These are phyloP conservation scores for Escallonia herrerae DNA, from an alignment of 129 eudicot species.

Conservation along the genomic window DNA sequence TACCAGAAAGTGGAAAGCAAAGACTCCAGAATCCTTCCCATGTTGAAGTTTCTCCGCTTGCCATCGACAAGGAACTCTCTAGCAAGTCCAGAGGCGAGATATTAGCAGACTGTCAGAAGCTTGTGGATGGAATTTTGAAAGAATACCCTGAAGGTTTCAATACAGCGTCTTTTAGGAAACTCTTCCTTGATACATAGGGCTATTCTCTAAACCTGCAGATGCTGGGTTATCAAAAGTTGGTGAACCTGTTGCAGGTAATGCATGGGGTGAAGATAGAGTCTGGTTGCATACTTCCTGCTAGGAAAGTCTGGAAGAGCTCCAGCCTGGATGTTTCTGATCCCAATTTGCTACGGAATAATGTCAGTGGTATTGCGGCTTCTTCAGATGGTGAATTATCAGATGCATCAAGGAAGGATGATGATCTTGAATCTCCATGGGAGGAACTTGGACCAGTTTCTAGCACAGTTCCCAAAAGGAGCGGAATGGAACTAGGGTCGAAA, in stretches of 20 bases:
- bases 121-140: constrained; percentile 44
- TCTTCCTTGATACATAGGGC: constrained; percentile 50
- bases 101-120: constrained; percentile 55
- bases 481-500: constrained; percentile 13
- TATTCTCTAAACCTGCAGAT: constrained; percentile 56
- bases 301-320: constrained; percentile 11
- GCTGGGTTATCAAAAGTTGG: constrained; percentile 67
- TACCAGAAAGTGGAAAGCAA: constrained; percentile 16
- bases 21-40: constrained; percentile 26
- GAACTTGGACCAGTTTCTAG: constrained; percentile 71
- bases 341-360: constrained; percentile 2
- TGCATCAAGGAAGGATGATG: constrained; percentile 25
- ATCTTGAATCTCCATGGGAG: constrained; percentile 59
- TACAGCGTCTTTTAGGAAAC: constrained; percentile 39
- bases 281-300: constrained; percentile 26
- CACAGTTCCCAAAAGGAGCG: constrained; percentile 11
- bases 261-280: constrained; percentile 57
- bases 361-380: neutral
- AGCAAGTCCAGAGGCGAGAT: constrained; percentile 43
- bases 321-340: constrained; percentile 5
- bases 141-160: constrained; percentile 58
- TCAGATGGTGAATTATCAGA: constrained; percentile 20
- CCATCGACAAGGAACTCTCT: constrained; percentile 7
- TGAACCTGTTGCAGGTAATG: constrained; percentile 56
- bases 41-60: constrained; percentile 18